Base-by-base conservation (phyloP, 106 monocot species). In the Apostasia ramifera region DNA sequence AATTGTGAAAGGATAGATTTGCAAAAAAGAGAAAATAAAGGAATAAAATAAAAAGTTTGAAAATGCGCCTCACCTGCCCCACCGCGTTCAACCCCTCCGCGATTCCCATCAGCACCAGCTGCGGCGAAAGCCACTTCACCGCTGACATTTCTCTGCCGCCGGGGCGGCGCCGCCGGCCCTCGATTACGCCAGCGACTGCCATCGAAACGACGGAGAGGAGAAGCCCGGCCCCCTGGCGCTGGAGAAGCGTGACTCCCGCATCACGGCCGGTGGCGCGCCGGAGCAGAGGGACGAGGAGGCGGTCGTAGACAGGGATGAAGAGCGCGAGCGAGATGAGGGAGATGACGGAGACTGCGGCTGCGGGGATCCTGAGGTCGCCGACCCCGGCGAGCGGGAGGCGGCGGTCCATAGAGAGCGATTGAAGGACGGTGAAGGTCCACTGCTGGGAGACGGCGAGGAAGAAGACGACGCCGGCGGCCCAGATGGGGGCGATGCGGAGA, bases 231-330 rank as follows among this genome's bases (percentile, higher is more conserved):
- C 79, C 83, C 55, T 75, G 74, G 11, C 83, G 66, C 57, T 83
- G 83, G 47, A 83, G 79, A 12, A 75, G 67, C 4, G 72, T 83
- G 47, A 83, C 58, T 3, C 83, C 83, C 13, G 44, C 38, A 9
- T 60, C 61, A 13, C 12, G 11, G 2, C 75, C 75, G 2, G 88
- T 81, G 63, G 77, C 1, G 8, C 64, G 10, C 3, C 72, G 15
- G 11, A 69, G 69, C 0, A 69, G 0, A 0, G 83, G 90, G 53
- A 83, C 76, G 10, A 83, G 4, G 37, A 79, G 1, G 1, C 57
- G 74, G 67, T 90, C 90, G 78, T 86, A 86, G 54, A 90, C 26
- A 2, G 85, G 81, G 15, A 90, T 74, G 73, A 75, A 90, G 5
- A 90, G 50, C 12, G 83, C 54, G 46, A 83, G 52, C 15, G 77